These are phyloP conservation scores for Camelina hispida DNA, from an alignment of 345 rosid species.

Conservation along the genomic window DNA sequence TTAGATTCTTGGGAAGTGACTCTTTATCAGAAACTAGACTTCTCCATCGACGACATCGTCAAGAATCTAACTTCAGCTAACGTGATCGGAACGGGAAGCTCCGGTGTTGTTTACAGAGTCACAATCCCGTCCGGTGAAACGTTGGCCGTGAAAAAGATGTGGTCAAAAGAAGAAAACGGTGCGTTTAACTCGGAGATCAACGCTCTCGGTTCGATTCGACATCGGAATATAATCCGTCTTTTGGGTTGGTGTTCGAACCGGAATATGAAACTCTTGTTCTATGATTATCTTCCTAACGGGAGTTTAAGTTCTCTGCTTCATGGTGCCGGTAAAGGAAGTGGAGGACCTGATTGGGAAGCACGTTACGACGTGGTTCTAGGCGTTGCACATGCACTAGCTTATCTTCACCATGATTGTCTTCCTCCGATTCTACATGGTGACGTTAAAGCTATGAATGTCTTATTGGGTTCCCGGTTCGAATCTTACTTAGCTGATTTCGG, in stretches of 20 bases:
- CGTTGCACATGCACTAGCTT: constrained; percentile 86
- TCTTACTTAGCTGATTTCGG: constrained; percentile 92
- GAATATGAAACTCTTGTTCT: constrained; percentile 80
- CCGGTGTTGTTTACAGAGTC: constrained; percentile 90
- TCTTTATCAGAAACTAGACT: constrained; percentile 82
- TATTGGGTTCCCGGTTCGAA: constrained; percentile 72
- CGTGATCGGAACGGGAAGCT: constrained; percentile 96
- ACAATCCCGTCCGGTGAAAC: constrained; percentile 71
- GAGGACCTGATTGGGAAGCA: constrained; percentile 82
- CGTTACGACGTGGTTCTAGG: constrained; percentile 79
- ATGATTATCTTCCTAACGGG: constrained; percentile 92
- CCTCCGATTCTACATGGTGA: constrained; percentile 94
- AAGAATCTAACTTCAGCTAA: constrained; percentile 69
- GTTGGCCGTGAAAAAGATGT: constrained; percentile 92
- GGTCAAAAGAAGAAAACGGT: constrained; percentile 82
- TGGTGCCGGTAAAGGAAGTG: constrained; percentile 76
- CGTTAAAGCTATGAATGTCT: constrained; percentile 90
- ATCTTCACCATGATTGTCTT: constrained; percentile 89
- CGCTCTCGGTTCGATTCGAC: constrained; percentile 85
- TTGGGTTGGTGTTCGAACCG: constrained; percentile 83
- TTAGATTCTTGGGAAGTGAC: constrained; percentile 74
- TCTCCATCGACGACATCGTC: constrained; percentile 74
- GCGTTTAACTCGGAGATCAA: constrained; percentile 85
- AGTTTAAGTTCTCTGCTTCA: constrained; percentile 88
- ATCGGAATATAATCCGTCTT: constrained; percentile 78